Conservation (phyloP, 192 early-diverging fungal genomes). For the Geosiphon pyriformis region DNA sequence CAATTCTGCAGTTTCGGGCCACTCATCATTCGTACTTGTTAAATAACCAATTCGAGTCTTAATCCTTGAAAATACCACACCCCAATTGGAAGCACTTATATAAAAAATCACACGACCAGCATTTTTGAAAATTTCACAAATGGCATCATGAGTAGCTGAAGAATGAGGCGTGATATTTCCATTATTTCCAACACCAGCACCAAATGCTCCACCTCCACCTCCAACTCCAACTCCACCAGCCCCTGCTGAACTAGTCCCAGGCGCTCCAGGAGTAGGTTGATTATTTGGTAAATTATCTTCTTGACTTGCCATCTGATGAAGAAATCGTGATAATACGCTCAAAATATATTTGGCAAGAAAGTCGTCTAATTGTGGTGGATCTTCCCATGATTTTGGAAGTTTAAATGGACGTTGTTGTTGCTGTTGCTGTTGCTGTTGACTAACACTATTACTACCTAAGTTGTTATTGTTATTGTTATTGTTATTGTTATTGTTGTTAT, state of each 20-base stretch:
- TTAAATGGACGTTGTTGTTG: slow-evolving; percentile 7
- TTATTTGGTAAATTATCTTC: slow-evolving; percentile 36
- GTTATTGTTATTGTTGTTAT: background rate
- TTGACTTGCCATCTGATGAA: slow-evolving; percentile 48
- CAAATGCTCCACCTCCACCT: slow-evolving; percentile 29
- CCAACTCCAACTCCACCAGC: slow-evolving; percentile 10
- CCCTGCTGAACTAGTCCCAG: slow-evolving; percentile 16
- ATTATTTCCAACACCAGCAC: slow-evolving; percentile 27
- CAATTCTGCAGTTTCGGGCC: slow-evolving; percentile 73
- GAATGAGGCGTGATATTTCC: slow-evolving; percentile 18
- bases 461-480: background rate
- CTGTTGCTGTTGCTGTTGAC: background rate
- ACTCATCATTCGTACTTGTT: slow-evolving; percentile 60
- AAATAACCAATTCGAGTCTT: slow-evolving; percentile 60
- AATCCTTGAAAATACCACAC: slow-evolving; percentile 66
- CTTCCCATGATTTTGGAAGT: slow-evolving; percentile 30
- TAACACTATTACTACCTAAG: too few relatives aligned
- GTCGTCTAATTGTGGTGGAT: slow-evolving; percentile 77
- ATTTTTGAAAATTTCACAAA: slow-evolving; percentile 73
- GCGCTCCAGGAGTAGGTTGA: slow-evolving; percentile 6
- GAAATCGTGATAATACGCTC: slow-evolving; percentile 53
- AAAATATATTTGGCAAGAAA: slow-evolving; percentile 61
- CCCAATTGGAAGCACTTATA: slow-evolving; percentile 88
- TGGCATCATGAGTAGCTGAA: slow-evolving; percentile 42
- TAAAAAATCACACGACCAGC: slow-evolving; percentile 82